These are phyloP conservation scores for Copromyces sp. DNA, from an alignment of 495 filamentous ascomycete species.

Conservation along the genomic window DNA sequence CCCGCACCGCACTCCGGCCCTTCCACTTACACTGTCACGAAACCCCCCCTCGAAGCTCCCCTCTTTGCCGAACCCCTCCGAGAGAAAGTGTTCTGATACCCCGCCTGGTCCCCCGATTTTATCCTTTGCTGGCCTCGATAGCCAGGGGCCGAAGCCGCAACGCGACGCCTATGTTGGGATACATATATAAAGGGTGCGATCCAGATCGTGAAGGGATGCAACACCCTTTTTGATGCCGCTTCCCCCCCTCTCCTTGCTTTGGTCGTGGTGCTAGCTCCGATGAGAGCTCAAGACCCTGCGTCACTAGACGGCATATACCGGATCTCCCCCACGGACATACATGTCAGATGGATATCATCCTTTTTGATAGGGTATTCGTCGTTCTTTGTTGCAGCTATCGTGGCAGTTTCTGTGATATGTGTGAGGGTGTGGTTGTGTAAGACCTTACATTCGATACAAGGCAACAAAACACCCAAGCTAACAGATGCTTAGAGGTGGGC, in stretches of 20 bases:
- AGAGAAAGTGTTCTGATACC: neutral
- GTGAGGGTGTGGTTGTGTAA: neutral
- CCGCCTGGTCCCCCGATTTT: neutral
- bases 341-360: too few relatives aligned
- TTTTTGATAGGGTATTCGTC: neutral
- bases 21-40: neutral
- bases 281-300: neutral
- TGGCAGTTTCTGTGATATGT: neutral
- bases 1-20: neutral
- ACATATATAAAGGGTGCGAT: neutral
- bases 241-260: neutral
- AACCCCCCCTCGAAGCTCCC: neutral
- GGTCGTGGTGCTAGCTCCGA: neutral
- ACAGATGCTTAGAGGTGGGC: too few relatives aligned
- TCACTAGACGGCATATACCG: neutral
- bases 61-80: neutral
- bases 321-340: too few relatives aligned
- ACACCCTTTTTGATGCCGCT: neutral
- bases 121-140: neutral
- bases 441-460: neutral
- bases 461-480: neutral
- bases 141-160: neutral
- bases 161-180: neutral
- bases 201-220: neutral
- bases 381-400: neutral